Conservation (phyloP, 2,329 filamentous ascomycete species). For the Hypoxylon sp. region DNA sequence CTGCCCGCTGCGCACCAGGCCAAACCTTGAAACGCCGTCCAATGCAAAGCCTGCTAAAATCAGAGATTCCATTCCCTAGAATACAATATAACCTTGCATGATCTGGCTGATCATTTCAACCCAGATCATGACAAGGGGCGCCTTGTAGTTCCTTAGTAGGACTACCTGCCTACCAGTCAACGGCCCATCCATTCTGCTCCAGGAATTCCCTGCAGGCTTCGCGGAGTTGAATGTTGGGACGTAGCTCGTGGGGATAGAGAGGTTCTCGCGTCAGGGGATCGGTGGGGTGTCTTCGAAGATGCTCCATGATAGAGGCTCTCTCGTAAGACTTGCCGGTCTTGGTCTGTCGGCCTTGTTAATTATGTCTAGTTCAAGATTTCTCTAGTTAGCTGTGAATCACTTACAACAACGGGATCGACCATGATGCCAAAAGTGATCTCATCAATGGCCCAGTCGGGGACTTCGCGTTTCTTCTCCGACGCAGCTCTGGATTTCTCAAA, state of each 20-base stretch:
- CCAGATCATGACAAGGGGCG: not conserved
- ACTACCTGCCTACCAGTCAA: slow-evolving; percentile 76
- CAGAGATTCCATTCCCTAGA: slow-evolving; percentile 1
- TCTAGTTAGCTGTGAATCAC: slow-evolving; percentile 42
- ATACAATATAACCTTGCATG: not conserved
- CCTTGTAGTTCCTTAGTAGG: not conserved
- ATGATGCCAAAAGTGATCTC: slow-evolving; percentile 82
- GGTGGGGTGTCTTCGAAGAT: slow-evolving; percentile 79
- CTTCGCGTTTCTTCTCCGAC: slow-evolving; percentile 67
- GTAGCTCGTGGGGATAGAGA: slow-evolving; percentile 76
- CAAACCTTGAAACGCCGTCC: slow-evolving; percentile 36
- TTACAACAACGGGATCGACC: slow-evolving; percentile 76
- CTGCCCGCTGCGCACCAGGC: slow-evolving; percentile 9
- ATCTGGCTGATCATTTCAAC: slow-evolving; percentile 1
- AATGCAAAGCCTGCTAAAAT: slow-evolving; percentile 40
- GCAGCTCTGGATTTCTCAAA: slow-evolving; percentile 68
- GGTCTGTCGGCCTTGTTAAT: slow-evolving; percentile 64
- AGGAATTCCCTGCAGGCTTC: slow-evolving; percentile 89
- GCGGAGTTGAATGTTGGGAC: slow-evolving; percentile 85
- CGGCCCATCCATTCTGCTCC: slow-evolving; percentile 90
- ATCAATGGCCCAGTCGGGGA: slow-evolving; percentile 84
- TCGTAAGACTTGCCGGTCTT: slow-evolving; percentile 94
- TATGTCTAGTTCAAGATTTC: not conserved
- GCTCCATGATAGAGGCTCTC: slow-evolving; percentile 85
- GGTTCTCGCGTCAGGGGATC: slow-evolving; percentile 90